Conservation (phyloP, 2,329 filamentous ascomycete genomes). For the Penicillium olsonii region DNA sequence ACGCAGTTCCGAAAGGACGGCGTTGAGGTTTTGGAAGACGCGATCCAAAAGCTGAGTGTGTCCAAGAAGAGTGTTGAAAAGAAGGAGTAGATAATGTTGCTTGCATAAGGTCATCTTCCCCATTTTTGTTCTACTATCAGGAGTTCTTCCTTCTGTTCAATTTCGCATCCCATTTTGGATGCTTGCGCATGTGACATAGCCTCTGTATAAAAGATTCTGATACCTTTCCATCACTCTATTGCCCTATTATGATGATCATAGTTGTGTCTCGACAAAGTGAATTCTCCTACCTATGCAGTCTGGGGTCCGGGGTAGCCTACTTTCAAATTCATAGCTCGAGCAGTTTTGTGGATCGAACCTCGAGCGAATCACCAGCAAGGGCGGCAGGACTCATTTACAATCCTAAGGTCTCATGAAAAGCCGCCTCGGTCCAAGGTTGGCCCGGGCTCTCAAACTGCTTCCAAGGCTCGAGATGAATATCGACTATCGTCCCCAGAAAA, state of each 20-base stretch:
- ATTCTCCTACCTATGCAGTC: too few relatives aligned
- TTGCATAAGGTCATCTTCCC: constrained; percentile 7
- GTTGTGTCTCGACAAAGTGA: background rate
- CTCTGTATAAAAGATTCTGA: constrained; percentile 29
- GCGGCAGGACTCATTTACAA: too few relatives aligned
- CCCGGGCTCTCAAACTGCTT: too few relatives aligned
- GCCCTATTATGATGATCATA: background rate
- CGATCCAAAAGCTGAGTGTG: constrained; percentile 61
- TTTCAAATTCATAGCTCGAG: too few relatives aligned
- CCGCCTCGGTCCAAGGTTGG: too few relatives aligned
- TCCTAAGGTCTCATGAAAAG: too few relatives aligned
- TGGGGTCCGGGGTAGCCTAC: too few relatives aligned
- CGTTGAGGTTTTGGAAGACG: constrained; percentile 64
- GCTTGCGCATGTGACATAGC: constrained; percentile 28
- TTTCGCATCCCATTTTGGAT: constrained; percentile 21
- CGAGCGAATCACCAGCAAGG: too few relatives aligned
- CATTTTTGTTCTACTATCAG: constrained; percentile 14
- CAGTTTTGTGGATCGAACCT: too few relatives aligned
- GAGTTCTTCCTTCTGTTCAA: constrained; percentile 21
- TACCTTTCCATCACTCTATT: constrained; percentile 13
- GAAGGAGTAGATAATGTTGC: constrained; percentile 5
- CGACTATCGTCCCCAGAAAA: background rate
- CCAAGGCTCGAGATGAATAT: background rate
- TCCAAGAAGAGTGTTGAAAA: constrained; percentile 24
- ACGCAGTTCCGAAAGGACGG: constrained; percentile 72